Percentiles rank a stretch among this genome's conserved stretches.
Evolutionary conservation across 495 filamentous ascomycete genomes (phyloP).

Genomic region (Xylaria scruposa): DNA sequence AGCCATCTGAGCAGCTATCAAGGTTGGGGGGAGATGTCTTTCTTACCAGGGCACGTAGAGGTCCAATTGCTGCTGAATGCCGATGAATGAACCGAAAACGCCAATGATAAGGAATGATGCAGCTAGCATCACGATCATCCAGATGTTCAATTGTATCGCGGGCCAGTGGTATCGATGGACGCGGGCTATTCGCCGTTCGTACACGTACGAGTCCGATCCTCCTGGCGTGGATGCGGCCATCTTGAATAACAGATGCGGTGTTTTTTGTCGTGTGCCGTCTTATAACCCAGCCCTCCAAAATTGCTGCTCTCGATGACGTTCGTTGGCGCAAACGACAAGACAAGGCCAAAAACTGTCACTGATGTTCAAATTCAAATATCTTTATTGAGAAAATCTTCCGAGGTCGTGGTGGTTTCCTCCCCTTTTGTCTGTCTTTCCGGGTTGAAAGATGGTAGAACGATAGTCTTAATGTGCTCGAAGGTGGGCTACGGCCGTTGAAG

Average conservation of each 20-base stretch:
- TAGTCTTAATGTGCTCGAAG: not conserved
- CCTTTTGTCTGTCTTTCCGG: not conserved
- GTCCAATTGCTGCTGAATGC: slow-evolving; percentile 73
- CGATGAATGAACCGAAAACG: slow-evolving; percentile 84
- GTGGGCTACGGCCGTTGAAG: slow-evolving; percentile 1
- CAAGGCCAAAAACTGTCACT: not conserved
- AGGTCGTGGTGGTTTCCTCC: not conserved
- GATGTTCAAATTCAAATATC: not conserved
- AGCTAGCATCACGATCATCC: slow-evolving; percentile 87
- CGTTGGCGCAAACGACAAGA: not conserved
- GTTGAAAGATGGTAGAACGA: not conserved
- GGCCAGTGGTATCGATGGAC: slow-evolving; percentile 91
- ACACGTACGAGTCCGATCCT: slow-evolving; percentile 47
- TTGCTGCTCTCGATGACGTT: not conserved
- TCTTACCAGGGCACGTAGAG: slow-evolving; percentile 84
- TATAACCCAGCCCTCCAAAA: not conserved
- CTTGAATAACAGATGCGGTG: not conserved
- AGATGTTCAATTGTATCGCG: slow-evolving; percentile 87
- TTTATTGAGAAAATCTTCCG: not conserved
- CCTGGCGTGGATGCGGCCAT: slow-evolving; percentile 51
- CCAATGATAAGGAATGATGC: slow-evolving; percentile 81
- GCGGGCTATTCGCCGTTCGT: slow-evolving; percentile 51
- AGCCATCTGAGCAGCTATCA: not conserved
- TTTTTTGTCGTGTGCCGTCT: not conserved
- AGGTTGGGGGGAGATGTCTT: slow-evolving; percentile 4